Base-by-base conservation (phyloP, 805 yeast species). In the Priceomyces castillae region DNA sequence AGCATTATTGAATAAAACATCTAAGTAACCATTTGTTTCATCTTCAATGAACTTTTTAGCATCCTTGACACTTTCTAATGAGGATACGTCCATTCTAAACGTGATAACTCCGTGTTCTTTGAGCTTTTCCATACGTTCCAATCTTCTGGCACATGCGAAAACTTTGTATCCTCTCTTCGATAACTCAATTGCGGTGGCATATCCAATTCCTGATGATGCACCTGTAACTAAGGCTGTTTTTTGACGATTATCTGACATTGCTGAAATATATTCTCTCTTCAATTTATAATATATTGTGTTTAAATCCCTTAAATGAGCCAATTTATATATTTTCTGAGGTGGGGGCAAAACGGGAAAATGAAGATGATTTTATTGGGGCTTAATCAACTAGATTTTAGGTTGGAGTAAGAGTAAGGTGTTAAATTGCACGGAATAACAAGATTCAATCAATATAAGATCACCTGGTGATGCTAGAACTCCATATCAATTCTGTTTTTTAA, bases 91-190 rank as follows among this genome's bases (percentile, higher is more conserved):
- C 42, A 85, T 62, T 34, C 65, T 46, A 25, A 81, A 58, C 2
- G 76, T 76, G 19, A 58, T 63, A 3, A 83, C 65, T 0, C 77
- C 75, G 37, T 66, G 62, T n/a, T 70, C 55, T 7, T 55, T 49
- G 46, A 83, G 64, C 5, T 73, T 71, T 31, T 74, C 70, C 82
- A 86, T 82, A 2, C 77, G 78, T 38, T 72, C 81, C 25, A 77
- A 53, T 50, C 89, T 74, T 59, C 95, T 72, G 2, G 94, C 90
- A 44, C 86, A 82, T 0, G 90, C 90, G 56, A 78, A 84, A 0
- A 86, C 89, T 46, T 67, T 61, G 59, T 73, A 79, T 3, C 83
- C 82, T 44, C 76, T 62, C 18, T 58, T 56, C 5, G 79, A 80
- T 39, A 78, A 64, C 45, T 76, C 81, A 30, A 68, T 63, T 26